phyloP scores from a whole-genome alignment of 805 yeast species.

The Metschnikowia matae region DNA sequence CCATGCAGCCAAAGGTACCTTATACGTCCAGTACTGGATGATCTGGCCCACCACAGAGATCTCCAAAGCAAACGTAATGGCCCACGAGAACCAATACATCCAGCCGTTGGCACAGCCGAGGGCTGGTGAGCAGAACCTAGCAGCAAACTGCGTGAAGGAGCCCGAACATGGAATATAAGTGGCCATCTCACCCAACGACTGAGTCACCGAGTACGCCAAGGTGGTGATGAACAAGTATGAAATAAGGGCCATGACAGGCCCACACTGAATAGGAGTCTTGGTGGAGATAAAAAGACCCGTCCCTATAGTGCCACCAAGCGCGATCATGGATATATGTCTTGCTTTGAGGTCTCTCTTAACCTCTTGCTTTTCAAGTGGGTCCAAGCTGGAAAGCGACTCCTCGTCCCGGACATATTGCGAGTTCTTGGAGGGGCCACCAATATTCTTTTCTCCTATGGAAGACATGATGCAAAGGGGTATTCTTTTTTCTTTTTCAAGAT shows the following conservation, averaged over 20 bases:
- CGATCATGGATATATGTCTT: slow-evolving; percentile 71
- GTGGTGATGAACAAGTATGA: slow-evolving; percentile 65
- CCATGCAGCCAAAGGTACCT: slow-evolving; percentile 72
- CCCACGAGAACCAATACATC: slow-evolving; percentile 77
- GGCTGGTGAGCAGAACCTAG: slow-evolving; percentile 66
- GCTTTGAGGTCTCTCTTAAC: slow-evolving; percentile 59
- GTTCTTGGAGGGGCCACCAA: slow-evolving; percentile 15
- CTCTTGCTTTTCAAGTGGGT: slow-evolving; percentile 22
- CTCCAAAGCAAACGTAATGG: slow-evolving; percentile 71
- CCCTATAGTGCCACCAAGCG: slow-evolving; percentile 77
- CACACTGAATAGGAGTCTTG: slow-evolving; percentile 54
- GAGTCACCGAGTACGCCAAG: slow-evolving; percentile 62
- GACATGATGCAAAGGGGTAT: slow-evolving; percentile 7
- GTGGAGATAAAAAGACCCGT: slow-evolving; percentile 73
- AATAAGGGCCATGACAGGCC: slow-evolving; percentile 66
- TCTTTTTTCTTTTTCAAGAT: too few relatives aligned
- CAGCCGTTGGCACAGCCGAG: slow-evolving; percentile 71
- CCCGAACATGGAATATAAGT: slow-evolving; percentile 68
- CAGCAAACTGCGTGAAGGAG: slow-evolving; percentile 66
- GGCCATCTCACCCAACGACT: slow-evolving; percentile 78
- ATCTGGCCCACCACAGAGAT: slow-evolving; percentile 67
- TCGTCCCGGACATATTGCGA: slow-evolving; percentile 20
- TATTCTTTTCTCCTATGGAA: slow-evolving; percentile 13
- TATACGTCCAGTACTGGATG: slow-evolving; percentile 58
- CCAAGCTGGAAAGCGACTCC: slow-evolving; percentile 12